A percentile compares a stretch with the other conserved stretches of the same genome.
Evolutionary conservation across 2,329 filamentous ascomycete genomes (phyloP).

Genomic region (Plenodomus lindquistii): DNA sequence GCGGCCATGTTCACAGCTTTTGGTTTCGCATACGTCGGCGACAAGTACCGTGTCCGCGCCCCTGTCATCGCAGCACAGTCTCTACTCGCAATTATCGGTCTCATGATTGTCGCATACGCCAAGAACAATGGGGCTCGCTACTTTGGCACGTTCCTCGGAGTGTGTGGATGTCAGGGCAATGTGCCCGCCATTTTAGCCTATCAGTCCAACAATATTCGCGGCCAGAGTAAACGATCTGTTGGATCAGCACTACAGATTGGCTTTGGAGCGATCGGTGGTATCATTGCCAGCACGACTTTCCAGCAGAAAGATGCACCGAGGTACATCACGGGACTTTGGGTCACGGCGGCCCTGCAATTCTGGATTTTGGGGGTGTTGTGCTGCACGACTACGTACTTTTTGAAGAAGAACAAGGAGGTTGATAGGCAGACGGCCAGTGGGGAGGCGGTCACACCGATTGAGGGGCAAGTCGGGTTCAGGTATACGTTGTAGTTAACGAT

Average conservation of each 20-base stretch:
- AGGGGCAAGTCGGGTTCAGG: conserved; percentile 24
- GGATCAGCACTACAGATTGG: conserved; percentile 28
- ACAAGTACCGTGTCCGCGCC: conserved; percentile 29
- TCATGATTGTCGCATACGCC: conserved; percentile 31
- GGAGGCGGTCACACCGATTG: conserved; percentile 15
- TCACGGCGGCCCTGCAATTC: conserved; percentile 21
- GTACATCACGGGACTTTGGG: conserved; percentile 26
- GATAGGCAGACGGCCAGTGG: conserved; percentile 15
- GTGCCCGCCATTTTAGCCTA: conserved; percentile 30
- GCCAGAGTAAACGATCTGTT: conserved; percentile 25
- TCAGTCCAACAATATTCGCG: conserved; percentile 30
- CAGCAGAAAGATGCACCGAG: conserved; percentile 23
- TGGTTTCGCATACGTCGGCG: conserved; percentile 26
- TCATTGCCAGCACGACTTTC: conserved; percentile 27
- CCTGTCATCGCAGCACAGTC: conserved; percentile 28
- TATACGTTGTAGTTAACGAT: conserved; percentile 21
- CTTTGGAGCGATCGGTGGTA: conserved; percentile 32
- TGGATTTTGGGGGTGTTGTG: conserved; percentile 18
- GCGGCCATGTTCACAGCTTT: conserved; percentile 29
- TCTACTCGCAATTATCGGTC: conserved; percentile 23
- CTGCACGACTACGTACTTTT: conserved; percentile 15
- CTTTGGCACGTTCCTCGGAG: conserved; percentile 32
- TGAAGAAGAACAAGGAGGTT: conserved; percentile 18
- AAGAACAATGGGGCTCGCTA: conserved; percentile 26
- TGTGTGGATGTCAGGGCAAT: conserved; percentile 22